phyloP scores from a whole-genome alignment of 2,329 filamentous ascomycete genomes.

The Stachybotrys elegans region DNA sequence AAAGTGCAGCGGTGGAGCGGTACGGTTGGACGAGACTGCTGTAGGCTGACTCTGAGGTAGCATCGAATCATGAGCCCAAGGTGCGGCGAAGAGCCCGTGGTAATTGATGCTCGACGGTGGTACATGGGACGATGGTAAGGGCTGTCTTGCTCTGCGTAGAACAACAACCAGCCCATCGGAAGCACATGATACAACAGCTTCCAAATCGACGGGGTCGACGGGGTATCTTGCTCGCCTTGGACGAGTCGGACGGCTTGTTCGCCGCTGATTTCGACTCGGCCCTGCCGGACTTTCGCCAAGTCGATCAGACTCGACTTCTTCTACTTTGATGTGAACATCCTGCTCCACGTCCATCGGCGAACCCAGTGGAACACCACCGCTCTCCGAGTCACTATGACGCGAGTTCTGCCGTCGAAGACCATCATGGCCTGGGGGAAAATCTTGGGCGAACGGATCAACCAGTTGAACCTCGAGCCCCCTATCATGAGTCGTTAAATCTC shows the following conservation, averaged over 20 bases:
- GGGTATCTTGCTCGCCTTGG: too few species aligned
- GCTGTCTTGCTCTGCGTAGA: constrained; percentile 66
- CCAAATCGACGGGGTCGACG: constrained; percentile 60
- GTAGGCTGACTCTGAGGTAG: constrained; percentile 34
- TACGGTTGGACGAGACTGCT: constrained; percentile 12
- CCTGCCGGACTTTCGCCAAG: too few species aligned
- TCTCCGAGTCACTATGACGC: constrained; percentile 32
- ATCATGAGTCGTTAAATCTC: too few species aligned
- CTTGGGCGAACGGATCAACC: too few species aligned
- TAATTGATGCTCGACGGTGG: constrained; percentile 43
- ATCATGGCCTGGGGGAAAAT: too few species aligned
- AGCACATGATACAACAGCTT: constrained; percentile 87
- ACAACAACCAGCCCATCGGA: constrained; percentile 84
- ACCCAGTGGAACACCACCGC: constrained; percentile 41
- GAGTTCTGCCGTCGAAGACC: neutral
- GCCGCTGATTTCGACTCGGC: too few species aligned
- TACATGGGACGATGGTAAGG: constrained; percentile 56
- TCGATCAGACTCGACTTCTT: constrained; percentile 17
- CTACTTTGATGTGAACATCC: constrained; percentile 29
- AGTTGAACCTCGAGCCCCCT: too few species aligned
- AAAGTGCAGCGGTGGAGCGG: constrained; percentile 36
- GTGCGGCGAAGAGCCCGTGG: constrained; percentile 70
- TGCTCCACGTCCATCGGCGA: constrained; percentile 36
- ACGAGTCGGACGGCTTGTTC: too few species aligned
- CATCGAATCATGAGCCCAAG: constrained; percentile 69